phyloP scores from a whole-genome alignment of 352 stramenopile genomes.

The Phytophthora chlamydospora region DNA sequence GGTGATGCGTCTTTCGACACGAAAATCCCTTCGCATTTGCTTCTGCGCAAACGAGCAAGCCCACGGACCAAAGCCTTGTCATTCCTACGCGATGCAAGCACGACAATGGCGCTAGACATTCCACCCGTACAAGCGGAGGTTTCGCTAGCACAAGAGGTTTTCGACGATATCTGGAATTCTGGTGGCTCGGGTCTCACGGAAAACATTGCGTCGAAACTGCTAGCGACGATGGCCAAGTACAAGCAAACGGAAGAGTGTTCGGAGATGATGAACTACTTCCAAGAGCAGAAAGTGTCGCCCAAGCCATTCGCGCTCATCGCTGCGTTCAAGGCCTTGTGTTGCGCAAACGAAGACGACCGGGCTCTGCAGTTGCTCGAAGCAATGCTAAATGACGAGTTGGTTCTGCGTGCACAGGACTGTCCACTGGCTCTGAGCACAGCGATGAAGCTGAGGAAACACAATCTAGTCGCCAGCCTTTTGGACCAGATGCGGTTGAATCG shows the following conservation, averaged over 20 bases:
- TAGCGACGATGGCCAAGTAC: constrained; percentile 17
- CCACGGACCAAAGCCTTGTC: not conserved
- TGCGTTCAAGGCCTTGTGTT: constrained; percentile 14
- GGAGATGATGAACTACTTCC: constrained; percentile 22
- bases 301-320: constrained; percentile 10
- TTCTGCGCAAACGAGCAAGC: constrained; percentile 1
- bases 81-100: not conserved
- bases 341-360: not conserved
- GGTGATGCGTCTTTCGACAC: not conserved
- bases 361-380: constrained; percentile 14
- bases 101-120: not conserved
- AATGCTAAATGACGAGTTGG: constrained; percentile 6
- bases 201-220: constrained; percentile 16
- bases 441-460: constrained; percentile 10
- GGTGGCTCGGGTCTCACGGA: constrained; percentile 9
- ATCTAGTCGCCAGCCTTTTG: constrained; percentile 9
- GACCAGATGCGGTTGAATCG: constrained; percentile 3
- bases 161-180: constrained; percentile 13
- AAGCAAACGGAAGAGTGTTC: constrained; percentile 14
- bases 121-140: constrained; percentile 4
- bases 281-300: constrained; percentile 8
- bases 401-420: constrained; percentile 1
- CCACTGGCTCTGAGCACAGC: constrained; percentile 7
- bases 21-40: constrained; percentile 10
- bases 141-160: constrained; percentile 18